Conservation (phyloP, 805 yeast species). For the Pichia californica region DNA sequence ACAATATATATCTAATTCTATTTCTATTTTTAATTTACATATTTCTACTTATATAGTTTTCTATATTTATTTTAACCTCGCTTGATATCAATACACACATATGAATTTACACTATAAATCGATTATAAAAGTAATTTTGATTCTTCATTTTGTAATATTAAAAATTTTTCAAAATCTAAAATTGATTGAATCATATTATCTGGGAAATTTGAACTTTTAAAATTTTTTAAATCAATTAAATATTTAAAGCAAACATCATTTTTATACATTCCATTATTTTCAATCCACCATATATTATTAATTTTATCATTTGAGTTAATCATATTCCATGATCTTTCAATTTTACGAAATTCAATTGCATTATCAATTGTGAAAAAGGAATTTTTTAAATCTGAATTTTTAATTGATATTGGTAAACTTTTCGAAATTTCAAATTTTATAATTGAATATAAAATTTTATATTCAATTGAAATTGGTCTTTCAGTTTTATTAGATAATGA, state of each 20-base stretch:
- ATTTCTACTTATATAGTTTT: no score
- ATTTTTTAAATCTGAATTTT: neutral
- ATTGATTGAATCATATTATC: slow-evolving; percentile 8
- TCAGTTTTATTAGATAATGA: slow-evolving; percentile 3
- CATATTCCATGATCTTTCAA: slow-evolving; percentile 4
- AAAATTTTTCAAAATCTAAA: slow-evolving; percentile 16
- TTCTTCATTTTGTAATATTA: slow-evolving; percentile 20
- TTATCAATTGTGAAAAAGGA: slow-evolving; percentile 6
- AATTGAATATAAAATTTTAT: slow-evolving; percentile 15
- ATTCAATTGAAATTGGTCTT: slow-evolving; percentile 11
- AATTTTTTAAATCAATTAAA: slow-evolving; percentile 4
- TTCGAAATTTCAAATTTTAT: slow-evolving; percentile 22
- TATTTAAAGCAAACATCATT: slow-evolving; percentile 14
- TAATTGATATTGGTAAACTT: neutral
- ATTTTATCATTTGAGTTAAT: neutral
- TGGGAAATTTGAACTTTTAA: neutral
- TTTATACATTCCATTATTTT: slow-evolving; percentile 8
- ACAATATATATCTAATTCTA: no score
- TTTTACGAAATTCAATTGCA: slow-evolving; percentile 7
- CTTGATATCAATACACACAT: no score
- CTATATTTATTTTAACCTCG: no score
- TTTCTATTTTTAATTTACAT: no score
- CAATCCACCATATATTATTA: slow-evolving; percentile 4
- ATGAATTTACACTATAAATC: no score
- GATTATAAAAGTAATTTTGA: slow-evolving; percentile 12